A percentile compares a stretch with the other conserved stretches of the same genome.
These are phyloP conservation scores for Cladophialophora exuberans DNA, from an alignment of 2,329 filamentous ascomycete species.

Conservation along the genomic window DNA sequence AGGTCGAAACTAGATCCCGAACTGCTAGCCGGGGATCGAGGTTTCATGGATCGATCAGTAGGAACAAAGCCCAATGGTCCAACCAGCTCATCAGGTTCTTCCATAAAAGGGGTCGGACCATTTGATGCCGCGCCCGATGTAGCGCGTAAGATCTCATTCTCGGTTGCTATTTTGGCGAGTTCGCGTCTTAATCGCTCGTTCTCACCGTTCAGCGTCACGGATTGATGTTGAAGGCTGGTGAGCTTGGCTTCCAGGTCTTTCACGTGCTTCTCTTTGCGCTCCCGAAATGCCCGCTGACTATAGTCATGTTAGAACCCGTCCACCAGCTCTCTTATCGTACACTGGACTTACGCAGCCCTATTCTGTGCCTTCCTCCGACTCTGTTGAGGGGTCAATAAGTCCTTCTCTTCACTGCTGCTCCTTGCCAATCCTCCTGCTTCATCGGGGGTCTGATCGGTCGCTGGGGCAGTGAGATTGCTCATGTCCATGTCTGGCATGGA, in stretches of 20 bases:
- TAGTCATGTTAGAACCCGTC: constrained; percentile 10
- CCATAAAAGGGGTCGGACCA: constrained; percentile 30
- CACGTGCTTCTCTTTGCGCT: constrained; percentile 92
- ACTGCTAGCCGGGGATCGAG: constrained; percentile 33
- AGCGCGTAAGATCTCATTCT: constrained; percentile 89
- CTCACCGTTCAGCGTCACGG: constrained; percentile 73
- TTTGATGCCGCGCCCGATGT: constrained; percentile 57
- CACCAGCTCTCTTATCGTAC: neutral
- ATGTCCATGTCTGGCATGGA: constrained; percentile 37
- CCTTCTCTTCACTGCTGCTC: constrained; percentile 59
- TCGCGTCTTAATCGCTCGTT: constrained; percentile 86
- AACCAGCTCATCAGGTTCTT: constrained; percentile 42
- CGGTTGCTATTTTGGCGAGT: constrained; percentile 79
- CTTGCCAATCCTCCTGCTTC: constrained; percentile 35
- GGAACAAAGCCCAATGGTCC: constrained; percentile 74
- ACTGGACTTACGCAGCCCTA: constrained; percentile 65
- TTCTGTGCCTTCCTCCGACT: constrained; percentile 72
- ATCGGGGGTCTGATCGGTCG: constrained; percentile 36
- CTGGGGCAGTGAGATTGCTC: constrained; percentile 37
- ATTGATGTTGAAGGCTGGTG: constrained; percentile 72
- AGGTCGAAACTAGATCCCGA: constrained; percentile 39
- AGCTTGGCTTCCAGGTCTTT: constrained; percentile 91
- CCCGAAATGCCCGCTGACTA: constrained; percentile 93
- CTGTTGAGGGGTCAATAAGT: constrained; percentile 57
- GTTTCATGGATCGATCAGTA: constrained; percentile 70